Evolutionary conservation across 805 yeast genomes (phyloP), one percentile per base, ranked within the genome.

Genomic region (Myxozyma geophila): DNA sequence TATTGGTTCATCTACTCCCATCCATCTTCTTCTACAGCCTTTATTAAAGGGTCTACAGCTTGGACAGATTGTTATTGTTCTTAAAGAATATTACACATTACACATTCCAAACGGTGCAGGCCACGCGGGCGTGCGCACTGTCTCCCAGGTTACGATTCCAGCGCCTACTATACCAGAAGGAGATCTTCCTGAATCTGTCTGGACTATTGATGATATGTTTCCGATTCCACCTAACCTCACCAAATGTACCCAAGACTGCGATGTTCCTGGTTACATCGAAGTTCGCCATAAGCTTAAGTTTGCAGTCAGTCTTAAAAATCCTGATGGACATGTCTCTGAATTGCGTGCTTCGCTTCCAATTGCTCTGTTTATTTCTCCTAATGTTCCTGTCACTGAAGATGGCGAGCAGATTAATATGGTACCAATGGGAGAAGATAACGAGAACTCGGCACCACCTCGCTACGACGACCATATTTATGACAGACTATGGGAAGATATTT

Each of bases 321-420:
- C 96, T 0, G 98, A 92, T 74, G 97, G 97, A 2, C 98, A 93
- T 73, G 86, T 88, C 2, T 90, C 97, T 0, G 98, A 92, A 74
- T 79, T 93, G 56, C 81, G 98, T 39, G 98, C 98, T 0, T 88
- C 97, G 0, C 79, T 93, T 67, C 98, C 98, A 0, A 80, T 93
- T 3, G 83, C 82, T 36, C 74, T 90, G 40, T 90, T 88, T 74
- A 87, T 91, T 33, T 83, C 88, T 5, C 98, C 98, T 7, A 89
- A 89, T 74, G 89, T 95, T 5, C 83, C 93, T 0, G 80, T 93
- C 17, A 79, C 84, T 17, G 87, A 88, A 1, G 33, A 71, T 70
- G 52, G 78, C 58, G 56, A 59, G 35, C 67, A 67, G 19, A 55
- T 67, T 35, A 41, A 47, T 12, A 43, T 63, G 53, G 58, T 50